Evolutionary conservation across 768 basidiomycete genomes (phyloP), one percentile per base, ranked within the genome.

Genomic region (Mycena galericulata): DNA sequence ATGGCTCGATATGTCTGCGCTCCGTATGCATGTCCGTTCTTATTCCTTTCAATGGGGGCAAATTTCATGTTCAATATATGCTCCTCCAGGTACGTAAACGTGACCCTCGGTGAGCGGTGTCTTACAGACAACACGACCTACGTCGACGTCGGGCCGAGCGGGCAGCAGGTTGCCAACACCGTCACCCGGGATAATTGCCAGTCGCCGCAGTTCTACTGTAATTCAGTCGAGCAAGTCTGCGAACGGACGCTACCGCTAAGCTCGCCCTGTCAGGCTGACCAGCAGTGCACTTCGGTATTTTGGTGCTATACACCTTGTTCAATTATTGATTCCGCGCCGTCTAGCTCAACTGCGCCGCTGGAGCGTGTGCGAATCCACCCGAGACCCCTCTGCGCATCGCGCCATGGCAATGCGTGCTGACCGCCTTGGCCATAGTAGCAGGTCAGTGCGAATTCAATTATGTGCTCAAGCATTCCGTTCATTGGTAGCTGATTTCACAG

Each of bases 111-210:
- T 8, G 79, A 83, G 36, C 73, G 82, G 17, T 93, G 91, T 74
- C 72, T 85, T 4, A 77, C 80, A 14, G 88, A 90, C 64, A 86
- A 85, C 71, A 85, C 82, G 10, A 83, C 84, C 1, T 90, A 89
- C 72, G 79, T 85, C 59, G 85, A 85, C 54, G 79, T 82, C 59
- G 83, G 81, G 6, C 77, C 80, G 22, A 77, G 78, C 38, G 80
- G 77, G 20, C 74, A 79, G 38, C 79, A 83, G 65, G 83, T 83
- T 74, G 81, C 80, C 20, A 86, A 84, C 70, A 82, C 85, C 62
- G 80, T 91, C n/a, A 83, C 85, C 27, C 80, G 90, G 57, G 83
- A 86, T 72, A 90, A 92, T 75, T 92, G 90, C 75, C 81, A 79
- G 17, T 83, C 82, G 6, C 82, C 87, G 3, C 79, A 77, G 14